A percentile compares a stretch with the other conserved stretches of the same genome.
Evolutionary conservation across 2,329 filamentous ascomycete genomes (phyloP).

Genomic region (Albifimbria verrucaria): DNA sequence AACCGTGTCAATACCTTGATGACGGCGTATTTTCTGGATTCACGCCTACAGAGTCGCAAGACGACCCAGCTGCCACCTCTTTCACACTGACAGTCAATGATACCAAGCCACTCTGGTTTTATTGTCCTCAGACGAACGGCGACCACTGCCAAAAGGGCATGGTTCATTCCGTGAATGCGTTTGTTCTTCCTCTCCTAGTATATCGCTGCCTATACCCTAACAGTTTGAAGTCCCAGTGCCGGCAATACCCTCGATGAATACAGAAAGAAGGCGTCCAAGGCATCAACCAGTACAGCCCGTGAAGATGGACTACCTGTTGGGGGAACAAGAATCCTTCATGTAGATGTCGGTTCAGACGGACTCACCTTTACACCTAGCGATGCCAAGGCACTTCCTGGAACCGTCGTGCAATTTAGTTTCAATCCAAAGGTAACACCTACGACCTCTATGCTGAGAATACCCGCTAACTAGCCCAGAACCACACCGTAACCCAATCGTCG

Average conservation of each 20-base stretch:
- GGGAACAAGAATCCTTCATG: neutral
- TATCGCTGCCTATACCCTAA: neutral
- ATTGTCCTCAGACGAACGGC: slow-evolving; percentile 48
- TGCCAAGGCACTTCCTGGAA: neutral
- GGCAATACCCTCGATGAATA: slow-evolving; percentile 1
- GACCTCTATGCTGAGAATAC: neutral
- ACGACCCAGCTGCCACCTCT: neutral
- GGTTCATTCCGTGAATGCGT: slow-evolving; percentile 38
- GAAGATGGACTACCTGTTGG: neutral
- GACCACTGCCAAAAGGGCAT: slow-evolving; percentile 58
- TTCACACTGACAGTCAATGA: slow-evolving; percentile 23
- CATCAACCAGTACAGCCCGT: neutral
- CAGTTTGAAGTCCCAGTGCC: neutral
- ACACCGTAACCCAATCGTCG: neutral
- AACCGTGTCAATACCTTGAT: neutral
- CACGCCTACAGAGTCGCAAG: neutral
- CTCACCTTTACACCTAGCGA: neutral
- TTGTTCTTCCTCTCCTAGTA: neutral
- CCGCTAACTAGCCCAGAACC: neutral
- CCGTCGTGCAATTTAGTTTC: neutral
- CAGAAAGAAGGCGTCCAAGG: neutral
- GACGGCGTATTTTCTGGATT: neutral
- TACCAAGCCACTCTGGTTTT: slow-evolving; percentile 58
- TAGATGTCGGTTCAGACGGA: neutral
- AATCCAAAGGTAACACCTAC: neutral